These are phyloP conservation scores for Hsuehochloa calcarea DNA, from an alignment of 176 grass and related monocot genomes.

Conservation along the genomic window DNA sequence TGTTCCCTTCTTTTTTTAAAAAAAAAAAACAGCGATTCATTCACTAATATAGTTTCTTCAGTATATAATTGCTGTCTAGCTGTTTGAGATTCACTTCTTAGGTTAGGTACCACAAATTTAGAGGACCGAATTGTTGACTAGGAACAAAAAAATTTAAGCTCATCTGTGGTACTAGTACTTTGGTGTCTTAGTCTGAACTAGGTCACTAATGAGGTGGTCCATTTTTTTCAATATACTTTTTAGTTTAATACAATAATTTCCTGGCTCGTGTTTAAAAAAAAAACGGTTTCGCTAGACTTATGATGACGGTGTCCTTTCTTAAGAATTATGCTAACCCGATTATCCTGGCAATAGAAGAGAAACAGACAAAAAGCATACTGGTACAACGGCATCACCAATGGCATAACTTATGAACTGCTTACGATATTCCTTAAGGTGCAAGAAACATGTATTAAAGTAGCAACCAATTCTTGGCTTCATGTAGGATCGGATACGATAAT, in stretches of 20 bases:
- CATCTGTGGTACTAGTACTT: conserved; percentile 8
- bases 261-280: background rate
- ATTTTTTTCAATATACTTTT: background rate
- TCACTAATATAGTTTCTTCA: background rate
- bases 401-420: conserved; percentile 31
- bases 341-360: conserved; percentile 30
- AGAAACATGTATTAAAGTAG: conserved; percentile 31
- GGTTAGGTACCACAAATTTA: background rate
- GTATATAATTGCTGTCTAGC: background rate
- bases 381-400: conserved; percentile 20
- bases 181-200: conserved; percentile 13
- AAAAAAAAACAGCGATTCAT: background rate
- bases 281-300: conserved; percentile 12
- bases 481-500: too few species aligned
- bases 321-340: conserved; percentile 14
- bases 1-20: background rate
- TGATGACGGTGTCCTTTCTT: conserved; percentile 30
- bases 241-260: conserved; percentile 14
- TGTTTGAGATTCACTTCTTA: conserved; percentile 16
- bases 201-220: background rate
- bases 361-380: conserved; percentile 43
- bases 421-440: conserved; percentile 25
- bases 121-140: background rate
- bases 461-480: conserved; percentile 27
- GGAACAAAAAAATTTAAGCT: background rate